Evolutionary conservation across 2,329 filamentous ascomycete species (phyloP), one percentile per base, ranked within the genome.

Genomic region (Davidsoniella australis): DNA sequence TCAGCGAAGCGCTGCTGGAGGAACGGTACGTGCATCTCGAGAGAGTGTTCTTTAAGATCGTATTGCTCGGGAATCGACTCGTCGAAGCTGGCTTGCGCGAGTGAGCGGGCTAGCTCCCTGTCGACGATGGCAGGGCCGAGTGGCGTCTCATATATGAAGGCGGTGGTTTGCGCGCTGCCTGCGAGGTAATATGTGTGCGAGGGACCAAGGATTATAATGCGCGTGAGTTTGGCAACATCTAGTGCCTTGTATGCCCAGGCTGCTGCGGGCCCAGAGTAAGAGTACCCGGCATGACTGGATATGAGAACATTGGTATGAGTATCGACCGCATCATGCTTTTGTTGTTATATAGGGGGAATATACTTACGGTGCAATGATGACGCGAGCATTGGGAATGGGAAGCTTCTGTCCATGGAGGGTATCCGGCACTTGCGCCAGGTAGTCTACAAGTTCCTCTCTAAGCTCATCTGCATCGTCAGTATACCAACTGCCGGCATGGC

Each of bases 21-120:
- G 60, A 93, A 95, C 0, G 91, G 89, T 7, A 96, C 71, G 57
- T 98, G 91, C 82, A 98, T 94, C 68, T 98, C 91, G 1, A 96
- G 73, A 47, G 85, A 94, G 64, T 98, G 91, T 64, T 98, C 91
- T 4, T 75, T 73, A 54, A 86, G 75, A 59, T 98, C 91, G 5
- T 78, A 69, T 3, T 67, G 58, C 16, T 63, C 64, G 1, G 73
- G 76, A 69, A 95, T 91, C 2, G 33, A n/a, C 47, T 71, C 67
- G 16, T 54, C 50, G 56, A 48, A 45, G 0, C 55, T 55, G 0
- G 56, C 60, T 2, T 63, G 58, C 47, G 69, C 60, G 16, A 85
- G 64, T 53, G 69, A 61, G 37, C 67, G 57, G 0, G 76, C 69
- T 1, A 73, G 71, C 4, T 67, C 64, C 6, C 61, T 66, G 60